Evolutionary conservation across 2,329 filamentous ascomycete species (phyloP).

Genomic region (Hymenoscyphus fraxineus): DNA sequence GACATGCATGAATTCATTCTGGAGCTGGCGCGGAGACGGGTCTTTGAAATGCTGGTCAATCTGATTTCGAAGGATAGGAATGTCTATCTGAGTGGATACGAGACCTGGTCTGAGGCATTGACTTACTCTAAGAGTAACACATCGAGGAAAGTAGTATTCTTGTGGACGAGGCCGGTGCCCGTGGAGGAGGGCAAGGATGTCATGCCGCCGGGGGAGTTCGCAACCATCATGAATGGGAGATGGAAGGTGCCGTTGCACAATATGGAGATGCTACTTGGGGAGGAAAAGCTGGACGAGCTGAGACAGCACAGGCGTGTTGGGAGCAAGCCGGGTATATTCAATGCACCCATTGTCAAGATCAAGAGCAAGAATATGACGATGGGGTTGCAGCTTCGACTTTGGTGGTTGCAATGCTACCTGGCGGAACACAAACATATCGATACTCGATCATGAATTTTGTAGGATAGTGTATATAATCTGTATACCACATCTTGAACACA

Average conservation of each 20-base stretch:
- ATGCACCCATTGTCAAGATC: conserved; percentile 35
- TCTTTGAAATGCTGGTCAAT: conserved; percentile 45
- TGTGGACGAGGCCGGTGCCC: conserved; percentile 26
- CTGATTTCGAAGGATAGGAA: conserved; percentile 34
- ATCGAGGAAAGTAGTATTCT: conserved; percentile 29
- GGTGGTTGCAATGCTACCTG: conserved; percentile 57
- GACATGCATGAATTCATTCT: conserved; percentile 56
- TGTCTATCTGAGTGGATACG: conserved; percentile 42
- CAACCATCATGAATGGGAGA: conserved; percentile 42
- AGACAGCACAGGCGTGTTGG: conserved; percentile 28
- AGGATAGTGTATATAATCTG: not conserved
- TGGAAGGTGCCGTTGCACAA: conserved; percentile 50
- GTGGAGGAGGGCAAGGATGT: conserved; percentile 13
- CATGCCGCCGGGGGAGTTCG: conserved; percentile 38
- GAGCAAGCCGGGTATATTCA: conserved; percentile 7
- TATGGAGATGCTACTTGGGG: conserved; percentile 48
- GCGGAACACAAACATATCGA: conserved; percentile 14
- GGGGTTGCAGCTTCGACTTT: conserved; percentile 48
- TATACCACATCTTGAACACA: not conserved
- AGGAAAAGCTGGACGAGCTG: conserved; percentile 42
- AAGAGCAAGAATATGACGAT: conserved; percentile 42
- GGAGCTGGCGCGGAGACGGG: conserved; percentile 45
- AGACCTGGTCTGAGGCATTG: conserved; percentile 43
- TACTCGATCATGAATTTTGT: not conserved
- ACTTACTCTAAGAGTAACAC: conserved; percentile 21